phyloP scores from a whole-genome alignment of 108 stramenopile species.

The Epipyxis sp. region DNA sequence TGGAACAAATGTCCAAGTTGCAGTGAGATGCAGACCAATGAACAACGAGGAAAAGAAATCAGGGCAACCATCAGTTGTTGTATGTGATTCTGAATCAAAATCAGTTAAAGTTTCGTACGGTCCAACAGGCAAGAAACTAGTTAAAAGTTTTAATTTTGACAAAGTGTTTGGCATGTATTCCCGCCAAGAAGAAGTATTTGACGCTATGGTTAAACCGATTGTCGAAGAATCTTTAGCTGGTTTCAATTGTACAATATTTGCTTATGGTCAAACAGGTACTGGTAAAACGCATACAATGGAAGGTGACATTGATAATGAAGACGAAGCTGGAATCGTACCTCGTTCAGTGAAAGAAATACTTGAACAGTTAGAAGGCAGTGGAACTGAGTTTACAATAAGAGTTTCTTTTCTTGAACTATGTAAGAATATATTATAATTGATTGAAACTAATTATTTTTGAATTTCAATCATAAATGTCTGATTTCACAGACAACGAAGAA shows the following conservation, averaged over 20 bases:
- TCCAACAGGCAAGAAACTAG: constrained; percentile 40
- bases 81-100: constrained; percentile 43
- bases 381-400: constrained; percentile 59
- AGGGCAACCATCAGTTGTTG: constrained; percentile 50
- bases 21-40: constrained; percentile 58
- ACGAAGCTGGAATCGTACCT: constrained; percentile 58
- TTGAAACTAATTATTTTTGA: not conserved
- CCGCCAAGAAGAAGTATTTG: constrained; percentile 60
- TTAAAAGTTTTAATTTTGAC: constrained; percentile 54
- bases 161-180: constrained; percentile 58
- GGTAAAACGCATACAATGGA: constrained; percentile 63
- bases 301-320: constrained; percentile 50
- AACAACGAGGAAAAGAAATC: constrained; percentile 52
- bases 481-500: not conserved
- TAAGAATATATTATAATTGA: constrained; percentile 39
- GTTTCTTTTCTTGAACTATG: constrained; percentile 64
- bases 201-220: constrained; percentile 51
- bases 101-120: constrained; percentile 36
- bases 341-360: constrained; percentile 57
- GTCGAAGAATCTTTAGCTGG: constrained; percentile 63
- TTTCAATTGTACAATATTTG: constrained; percentile 62
- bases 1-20: constrained; percentile 53
- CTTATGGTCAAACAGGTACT: constrained; percentile 29
- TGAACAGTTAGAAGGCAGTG: constrained; percentile 53
- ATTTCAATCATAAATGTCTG: constrained; percentile 2